Percentiles rank a stretch among this genome's conserved stretches.
These are phyloP conservation scores for Xylaria curta DNA, from an alignment of 495 filamentous ascomycete species.

Conservation along the genomic window DNA sequence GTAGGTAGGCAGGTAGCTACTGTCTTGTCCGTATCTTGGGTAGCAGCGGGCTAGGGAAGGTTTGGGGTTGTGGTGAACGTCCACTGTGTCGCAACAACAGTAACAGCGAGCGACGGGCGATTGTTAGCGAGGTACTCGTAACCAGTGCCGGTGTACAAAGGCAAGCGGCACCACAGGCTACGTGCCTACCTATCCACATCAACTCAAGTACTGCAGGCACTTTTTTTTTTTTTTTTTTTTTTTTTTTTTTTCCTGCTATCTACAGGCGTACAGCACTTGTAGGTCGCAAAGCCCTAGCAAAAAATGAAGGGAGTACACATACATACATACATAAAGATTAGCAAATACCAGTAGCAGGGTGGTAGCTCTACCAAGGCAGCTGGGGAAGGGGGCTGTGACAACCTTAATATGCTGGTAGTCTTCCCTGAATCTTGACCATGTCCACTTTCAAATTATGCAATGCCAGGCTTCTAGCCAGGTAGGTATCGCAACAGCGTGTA, in stretches of 20 bases:
- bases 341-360: neutral
- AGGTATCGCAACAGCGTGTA: conserved; percentile 1
- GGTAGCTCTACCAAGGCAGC: neutral
- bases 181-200: neutral
- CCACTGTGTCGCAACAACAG: neutral
- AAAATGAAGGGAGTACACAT: neutral
- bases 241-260: no score
- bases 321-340: neutral
- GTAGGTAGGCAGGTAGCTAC: neutral
- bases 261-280: neutral
- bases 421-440: conserved; percentile 1
- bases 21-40: neutral
- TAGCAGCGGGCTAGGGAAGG: conserved; percentile 15
- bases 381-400: conserved; percentile 11
- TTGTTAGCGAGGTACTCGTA: conserved; percentile 21
- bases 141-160: neutral
- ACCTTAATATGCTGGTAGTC: neutral
- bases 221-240: no score
- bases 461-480: conserved; percentile 6
- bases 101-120: conserved; percentile 7
- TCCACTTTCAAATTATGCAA: conserved; percentile 3
- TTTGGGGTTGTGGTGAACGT: neutral
- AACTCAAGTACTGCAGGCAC: no score
- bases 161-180: neutral
- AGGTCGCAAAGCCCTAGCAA: conserved; percentile 4